Percentiles rank a stretch among this genome's conserved stretches.
Conservation (phyloP, 108 stramenopile species). For the Cyclotella cryptica region DNA sequence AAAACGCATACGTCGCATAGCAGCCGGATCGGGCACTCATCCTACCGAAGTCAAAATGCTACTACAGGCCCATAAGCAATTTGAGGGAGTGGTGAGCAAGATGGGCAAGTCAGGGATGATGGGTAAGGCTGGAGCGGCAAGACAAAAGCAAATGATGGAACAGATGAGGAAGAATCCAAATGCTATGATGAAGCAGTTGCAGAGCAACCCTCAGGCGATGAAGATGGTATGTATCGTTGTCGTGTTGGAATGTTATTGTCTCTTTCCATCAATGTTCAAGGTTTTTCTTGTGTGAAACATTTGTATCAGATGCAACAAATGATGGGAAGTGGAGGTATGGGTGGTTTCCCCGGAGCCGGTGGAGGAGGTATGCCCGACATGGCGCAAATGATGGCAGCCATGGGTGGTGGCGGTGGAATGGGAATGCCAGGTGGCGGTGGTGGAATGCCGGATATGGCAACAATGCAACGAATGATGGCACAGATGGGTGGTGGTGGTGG, state of each 20-base stretch:
- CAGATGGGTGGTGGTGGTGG: slow-evolving; percentile 53
- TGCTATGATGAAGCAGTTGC: slow-evolving; percentile 81
- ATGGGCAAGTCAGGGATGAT: slow-evolving; percentile 93
- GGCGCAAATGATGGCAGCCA: slow-evolving; percentile 61
- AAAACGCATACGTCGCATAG: slow-evolving; percentile 86
- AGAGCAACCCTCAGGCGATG: slow-evolving; percentile 86
- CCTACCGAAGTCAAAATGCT: slow-evolving; percentile 88
- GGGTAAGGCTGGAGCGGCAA: slow-evolving; percentile 78
- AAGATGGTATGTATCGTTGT: slow-evolving; percentile 78
- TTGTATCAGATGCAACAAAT: slow-evolving; percentile 71
- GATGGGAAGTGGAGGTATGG: slow-evolving; percentile 57
- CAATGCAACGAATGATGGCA: slow-evolving; percentile 49
- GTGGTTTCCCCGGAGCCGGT: slow-evolving; percentile 69
- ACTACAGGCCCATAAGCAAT: slow-evolving; percentile 90
- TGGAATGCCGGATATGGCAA: slow-evolving; percentile 60
- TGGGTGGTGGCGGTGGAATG: slow-evolving; percentile 60
- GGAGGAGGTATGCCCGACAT: slow-evolving; percentile 71
- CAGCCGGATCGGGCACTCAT: slow-evolving; percentile 91
- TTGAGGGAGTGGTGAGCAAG: slow-evolving; percentile 88
- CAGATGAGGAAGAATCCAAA: slow-evolving; percentile 88
- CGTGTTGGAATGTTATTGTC: background rate
- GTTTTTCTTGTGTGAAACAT: slow-evolving; percentile 35
- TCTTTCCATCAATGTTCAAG: slow-evolving; percentile 48
- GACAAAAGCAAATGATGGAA: slow-evolving; percentile 78
- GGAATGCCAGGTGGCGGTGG: slow-evolving; percentile 55